Evolutionary conservation across 2,329 filamentous ascomycete species (phyloP).

Genomic region (Fusarium phyllophilum): DNA sequence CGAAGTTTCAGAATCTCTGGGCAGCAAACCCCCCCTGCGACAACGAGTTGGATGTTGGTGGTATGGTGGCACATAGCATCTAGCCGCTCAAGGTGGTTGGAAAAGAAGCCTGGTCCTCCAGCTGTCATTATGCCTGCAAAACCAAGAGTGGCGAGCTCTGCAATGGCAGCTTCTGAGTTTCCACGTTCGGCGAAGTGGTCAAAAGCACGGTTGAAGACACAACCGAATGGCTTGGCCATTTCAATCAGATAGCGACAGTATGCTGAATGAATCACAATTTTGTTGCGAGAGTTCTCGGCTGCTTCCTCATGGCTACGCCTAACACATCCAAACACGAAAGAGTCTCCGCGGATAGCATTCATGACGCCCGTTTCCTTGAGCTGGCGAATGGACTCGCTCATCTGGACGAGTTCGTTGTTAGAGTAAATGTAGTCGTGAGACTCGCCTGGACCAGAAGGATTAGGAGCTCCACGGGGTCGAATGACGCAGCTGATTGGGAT

Average conservation of each 20-base stretch:
- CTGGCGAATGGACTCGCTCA: constrained; percentile 53
- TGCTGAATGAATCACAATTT: constrained; percentile 52
- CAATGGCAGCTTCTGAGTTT: constrained; percentile 42
- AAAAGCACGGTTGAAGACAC: constrained; percentile 67
- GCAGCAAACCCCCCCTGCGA: constrained; percentile 62
- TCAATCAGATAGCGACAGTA: constrained; percentile 54
- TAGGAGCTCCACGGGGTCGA: constrained; percentile 53
- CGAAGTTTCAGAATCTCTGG: constrained; percentile 50
- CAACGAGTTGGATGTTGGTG: constrained; percentile 57
- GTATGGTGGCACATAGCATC: constrained; percentile 48
- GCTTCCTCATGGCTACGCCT: constrained; percentile 4
- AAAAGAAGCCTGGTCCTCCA: constrained; percentile 57
- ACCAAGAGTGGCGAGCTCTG: constrained; percentile 53
- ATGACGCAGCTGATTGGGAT: constrained; percentile 66
- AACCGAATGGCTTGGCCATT: constrained; percentile 54
- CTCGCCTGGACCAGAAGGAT: constrained; percentile 16
- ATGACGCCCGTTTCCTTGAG: constrained; percentile 55
- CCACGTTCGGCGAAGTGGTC: constrained; percentile 55
- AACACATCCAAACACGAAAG: constrained; percentile 67
- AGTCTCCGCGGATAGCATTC: constrained; percentile 56
- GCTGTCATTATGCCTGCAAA: constrained; percentile 65
- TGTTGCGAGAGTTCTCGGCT: not conserved
- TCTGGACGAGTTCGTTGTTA: constrained; percentile 54
- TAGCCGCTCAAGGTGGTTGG: constrained; percentile 53
- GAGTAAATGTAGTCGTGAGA: constrained; percentile 61